A percentile compares a stretch with the other conserved stretches of the same genome.
These are phyloP conservation scores for Inonotus hispidus DNA, from an alignment of 1,284 basidiomycete species.

Conservation along the genomic window DNA sequence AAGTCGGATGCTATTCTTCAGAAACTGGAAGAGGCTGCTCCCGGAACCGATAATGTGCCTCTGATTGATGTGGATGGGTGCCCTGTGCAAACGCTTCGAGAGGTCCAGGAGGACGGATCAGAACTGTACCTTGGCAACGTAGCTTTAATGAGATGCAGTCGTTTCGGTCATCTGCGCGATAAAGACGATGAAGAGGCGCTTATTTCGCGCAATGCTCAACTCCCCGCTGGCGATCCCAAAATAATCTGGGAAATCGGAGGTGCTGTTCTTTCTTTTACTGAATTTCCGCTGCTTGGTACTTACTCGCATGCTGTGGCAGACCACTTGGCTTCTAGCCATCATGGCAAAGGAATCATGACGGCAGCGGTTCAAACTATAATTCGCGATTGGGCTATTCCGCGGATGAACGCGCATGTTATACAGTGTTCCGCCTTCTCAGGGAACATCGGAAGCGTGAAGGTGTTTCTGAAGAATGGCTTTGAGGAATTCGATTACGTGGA, in stretches of 20 bases:
- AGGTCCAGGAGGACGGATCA: constrained; percentile 19
- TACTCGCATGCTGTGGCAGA: constrained; percentile 18
- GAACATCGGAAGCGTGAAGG: constrained; percentile 26
- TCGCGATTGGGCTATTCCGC: constrained; percentile 26
- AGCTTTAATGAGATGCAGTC: constrained; percentile 5
- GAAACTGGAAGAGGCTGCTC: not conserved
- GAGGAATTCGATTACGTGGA: constrained; percentile 18
- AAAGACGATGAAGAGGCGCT: constrained; percentile 9
- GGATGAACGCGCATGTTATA: constrained; percentile 26
- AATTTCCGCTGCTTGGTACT: not conserved
- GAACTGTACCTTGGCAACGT: constrained; percentile 20
- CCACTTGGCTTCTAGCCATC: constrained; percentile 27
- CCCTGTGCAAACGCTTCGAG: constrained; percentile 19
- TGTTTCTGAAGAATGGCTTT: constrained; percentile 29
- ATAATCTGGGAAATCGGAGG: constrained; percentile 22
- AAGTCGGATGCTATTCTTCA: constrained; percentile 10
- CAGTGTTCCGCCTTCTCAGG: constrained; percentile 20
- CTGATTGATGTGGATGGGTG: constrained; percentile 13
- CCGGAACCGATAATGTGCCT: not conserved
- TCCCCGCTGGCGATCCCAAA: constrained; percentile 16
- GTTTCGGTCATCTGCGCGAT: constrained; percentile 14
- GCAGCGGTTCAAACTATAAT: constrained; percentile 25
- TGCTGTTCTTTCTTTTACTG: not conserved
- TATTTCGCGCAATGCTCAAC: constrained; percentile 12
- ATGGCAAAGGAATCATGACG: constrained; percentile 29